Base-by-base conservation (phyloP, 768 basidiomycete genomes). In the Rhodocollybia butyracea region DNA sequence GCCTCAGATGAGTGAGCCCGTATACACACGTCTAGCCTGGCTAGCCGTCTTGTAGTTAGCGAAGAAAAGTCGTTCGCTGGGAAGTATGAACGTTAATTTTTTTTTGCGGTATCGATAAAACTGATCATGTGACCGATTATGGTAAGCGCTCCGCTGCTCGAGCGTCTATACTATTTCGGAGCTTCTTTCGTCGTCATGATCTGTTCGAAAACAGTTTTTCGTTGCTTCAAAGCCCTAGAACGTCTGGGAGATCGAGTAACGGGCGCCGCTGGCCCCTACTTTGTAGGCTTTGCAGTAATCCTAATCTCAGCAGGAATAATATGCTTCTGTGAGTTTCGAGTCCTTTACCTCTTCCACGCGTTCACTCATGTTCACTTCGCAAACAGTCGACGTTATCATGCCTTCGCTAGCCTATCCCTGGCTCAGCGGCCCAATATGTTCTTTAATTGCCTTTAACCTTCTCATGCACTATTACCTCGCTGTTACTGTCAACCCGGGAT, bases 201-300 rank as follows among this genome's bases (percentile, higher is more conserved):
- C 62, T 78, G 77, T 60, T 73, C 79, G 3, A 66, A 72, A 50
- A 62, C 66, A 29, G 80, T 82, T 10, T 81, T 81, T 57, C 70
- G 74, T 39, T 82, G 81, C 67, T 81, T 81, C 66, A 78, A 76
- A 64, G 64, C 73, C 13, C 66, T 95, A 12, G 94, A 98, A 72
- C 73, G 83, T 51, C 69, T 74, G 46, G 95, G 82, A 5, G 92
- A 97, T 68, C 75, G 79, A 60, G 63, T 96, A 36, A 97, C 93
- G 0, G 93, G 94, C 51, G 88, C 90, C 51, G 94, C 91, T 29
- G 96, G 96, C 0, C 96, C 94, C 0, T 83, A 88, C 64, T 98
- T 98, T 66, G 83, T 98, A 36, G 79, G 73, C 1, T 74, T 96
- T n/a, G 95, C 93, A 3, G 75, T 88, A 53, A 63, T 84, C 6